Base-by-base conservation (phyloP, 148 eudicot species). In the Amaranthus hypochondriacus region DNA sequence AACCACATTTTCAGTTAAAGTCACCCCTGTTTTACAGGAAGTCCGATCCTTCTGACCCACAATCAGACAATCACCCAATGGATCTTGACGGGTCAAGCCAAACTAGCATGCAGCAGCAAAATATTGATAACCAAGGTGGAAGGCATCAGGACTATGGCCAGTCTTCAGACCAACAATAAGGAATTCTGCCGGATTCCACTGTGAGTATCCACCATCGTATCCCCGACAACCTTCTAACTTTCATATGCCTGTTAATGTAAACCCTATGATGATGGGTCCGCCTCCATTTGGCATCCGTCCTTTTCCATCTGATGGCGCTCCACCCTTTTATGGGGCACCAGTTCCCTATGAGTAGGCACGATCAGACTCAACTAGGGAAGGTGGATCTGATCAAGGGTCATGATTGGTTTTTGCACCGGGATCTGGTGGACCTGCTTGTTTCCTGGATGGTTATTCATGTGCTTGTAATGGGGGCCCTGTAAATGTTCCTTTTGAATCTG, bases 251-350 rank as follows among this genome's bases (percentile, higher is more conserved):
- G 51, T 75, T 5, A 80, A 78, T 70, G 73, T 81, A 70, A 84
- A 85, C 80, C 77, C 72, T 5, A 72, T 76, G 77, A 48, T 77
- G 75, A 10, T 73, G 56, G 82, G 72, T 11, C 83, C 88, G 8
- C 90, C 88, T 74, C 94, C 86, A 14, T 89, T 90, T 48, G 80
- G 84, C 48, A 86, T 75, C 64, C 82, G 94, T 70, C 84, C 88
- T 49, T 90, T 86, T 73, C 80, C 85, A 47, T 68, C 88, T 10
- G 90, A 89, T 66, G 92, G 91, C 71, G 74, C 79, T 74, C 90
- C 82, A 68, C 88, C 83, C 15, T 87, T 84, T 73, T 89, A 76
- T 42, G 85, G 84, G 51, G 74, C 72, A n/a, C 85, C 88, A n/a
- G 69, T 44, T 39, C 73, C 83, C 50, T 85, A 70, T 48, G 88